These are phyloP conservation scores for Mallotus nudiflorus DNA, from an alignment of 345 rosid genomes.

Conservation along the genomic window DNA sequence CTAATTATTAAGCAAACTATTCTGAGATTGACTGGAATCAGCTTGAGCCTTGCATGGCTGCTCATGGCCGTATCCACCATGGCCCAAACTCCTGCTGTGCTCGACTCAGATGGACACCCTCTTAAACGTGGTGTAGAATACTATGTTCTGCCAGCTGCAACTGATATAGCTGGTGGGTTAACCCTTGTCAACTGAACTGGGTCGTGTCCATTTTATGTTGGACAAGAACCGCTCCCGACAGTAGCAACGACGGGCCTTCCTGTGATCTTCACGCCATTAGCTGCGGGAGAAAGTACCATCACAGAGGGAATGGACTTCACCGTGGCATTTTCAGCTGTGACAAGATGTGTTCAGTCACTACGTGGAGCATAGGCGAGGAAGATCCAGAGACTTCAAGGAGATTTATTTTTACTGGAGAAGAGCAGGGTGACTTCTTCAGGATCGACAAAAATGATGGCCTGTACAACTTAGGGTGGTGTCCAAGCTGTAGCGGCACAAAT, in stretches of 20 bases:
- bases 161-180: constrained; percentile 18
- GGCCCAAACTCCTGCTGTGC: constrained; percentile 16
- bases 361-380: constrained; percentile 18
- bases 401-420: constrained; percentile 14
- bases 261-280: not conserved
- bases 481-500: not conserved
- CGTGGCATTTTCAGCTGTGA: constrained; percentile 1
- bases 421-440: constrained; percentile 8
- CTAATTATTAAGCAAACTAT: not conserved
- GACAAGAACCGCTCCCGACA: constrained; percentile 9
- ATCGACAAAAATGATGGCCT: constrained; percentile 13
- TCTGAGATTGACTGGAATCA: not conserved
- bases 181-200: not conserved
- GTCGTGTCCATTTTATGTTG: constrained; percentile 12
- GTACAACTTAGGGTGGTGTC: constrained; percentile 15
- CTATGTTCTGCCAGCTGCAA: constrained; percentile 17
- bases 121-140: constrained; percentile 7
- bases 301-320: constrained; percentile 11
- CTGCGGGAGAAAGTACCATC: not conserved
- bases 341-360: not conserved
- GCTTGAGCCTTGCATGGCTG: not conserved
- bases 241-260: constrained; percentile 3
- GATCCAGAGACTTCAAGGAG: constrained; percentile 15
- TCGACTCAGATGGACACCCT: constrained; percentile 6
- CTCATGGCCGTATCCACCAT: not conserved